These are phyloP conservation scores for Aspergillus jensenii DNA, from an alignment of 2,329 filamentous ascomycete species.

Conservation along the genomic window DNA sequence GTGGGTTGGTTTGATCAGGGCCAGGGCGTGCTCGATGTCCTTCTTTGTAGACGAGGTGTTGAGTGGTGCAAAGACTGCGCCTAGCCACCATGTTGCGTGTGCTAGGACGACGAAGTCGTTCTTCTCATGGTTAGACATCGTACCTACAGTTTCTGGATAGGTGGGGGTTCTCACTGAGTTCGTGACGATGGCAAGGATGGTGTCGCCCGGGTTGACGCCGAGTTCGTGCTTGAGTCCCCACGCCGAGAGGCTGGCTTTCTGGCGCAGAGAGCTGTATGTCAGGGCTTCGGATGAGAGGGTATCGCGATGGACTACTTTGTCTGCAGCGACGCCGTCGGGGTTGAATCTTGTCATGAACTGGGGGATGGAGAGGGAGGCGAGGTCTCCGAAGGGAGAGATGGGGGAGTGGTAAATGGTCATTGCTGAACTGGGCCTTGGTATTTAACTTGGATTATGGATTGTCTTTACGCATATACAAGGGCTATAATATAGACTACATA, in stretches of 20 bases:
- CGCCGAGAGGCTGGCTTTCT: constrained; percentile 20
- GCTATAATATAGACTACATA: too few species aligned
- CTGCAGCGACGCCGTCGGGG: constrained; percentile 21
- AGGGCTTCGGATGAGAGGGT: constrained; percentile 23
- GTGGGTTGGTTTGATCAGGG: constrained; percentile 22
- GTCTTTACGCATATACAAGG: too few species aligned
- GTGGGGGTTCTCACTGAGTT: constrained; percentile 18
- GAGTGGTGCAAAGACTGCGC: constrained; percentile 23
- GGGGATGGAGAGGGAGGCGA: constrained; percentile 20
- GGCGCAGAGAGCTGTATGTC: constrained; percentile 27
- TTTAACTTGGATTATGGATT: too few species aligned
- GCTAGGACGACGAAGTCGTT: constrained; percentile 27
- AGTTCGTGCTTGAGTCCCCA: constrained; percentile 22
- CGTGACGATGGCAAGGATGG: constrained; percentile 22
- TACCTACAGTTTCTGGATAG: too few species aligned
- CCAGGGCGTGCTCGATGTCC: constrained; percentile 23
- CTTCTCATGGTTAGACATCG: neutral
- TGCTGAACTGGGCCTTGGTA: too few species aligned
- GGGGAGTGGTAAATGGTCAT: constrained; percentile 1
- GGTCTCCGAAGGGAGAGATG: constrained; percentile 10
- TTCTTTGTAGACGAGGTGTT: constrained; percentile 22
- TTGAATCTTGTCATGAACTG: constrained; percentile 27
- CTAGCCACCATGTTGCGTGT: constrained; percentile 28
- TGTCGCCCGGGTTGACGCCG: constrained; percentile 21
- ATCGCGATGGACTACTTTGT: constrained; percentile 27